Base-by-base conservation (phyloP, 2,329 filamentous ascomycete genomes). In the Tolypocladium amazonense region DNA sequence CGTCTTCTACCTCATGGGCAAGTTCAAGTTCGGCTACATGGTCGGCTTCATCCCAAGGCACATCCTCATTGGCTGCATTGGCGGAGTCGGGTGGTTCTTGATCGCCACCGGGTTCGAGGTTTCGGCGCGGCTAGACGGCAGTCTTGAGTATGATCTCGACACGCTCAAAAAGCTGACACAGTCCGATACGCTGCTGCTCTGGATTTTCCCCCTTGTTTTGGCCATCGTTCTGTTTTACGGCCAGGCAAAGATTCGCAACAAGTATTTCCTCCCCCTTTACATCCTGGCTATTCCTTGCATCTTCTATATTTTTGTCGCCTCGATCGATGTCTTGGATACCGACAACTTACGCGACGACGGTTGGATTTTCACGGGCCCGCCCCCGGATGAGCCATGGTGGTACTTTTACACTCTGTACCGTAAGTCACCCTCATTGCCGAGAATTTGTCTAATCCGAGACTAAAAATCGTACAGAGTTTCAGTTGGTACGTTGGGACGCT, bases 21-120 rank as follows among this genome's bases (percentile, higher is more conserved):
- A 83, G 41, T 95, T 92, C 75, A 87, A 86, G 68, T 85, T 97
- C 58, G 94, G 94, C 38, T 95, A 92, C 63, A 84, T 99, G 62
- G 92, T 97, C 62, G 94, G 92, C 61, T 99, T 99, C 76, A 97
- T 99, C 66, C 94, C 94, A 6, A 86, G 94, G 53, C 93, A 96
- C 67, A 99, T 99, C 66, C 77, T 99, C 38, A 96, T 97, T 63
- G 94, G 94, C 59, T 99, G 94, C 69, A 97, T 99, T 65, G 94
- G 94, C 52, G 94, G 94, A 63, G 94, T 99, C 11, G 94, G 94
- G 6, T 96, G 92, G 82, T 99, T 99, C 73, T 80, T 99, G 25
- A 79, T 97, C 57, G 85, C 90, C 57, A 99, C 94, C 8, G 94
- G 92, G 30, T 85, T 99, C 60, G 93, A 97, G 69, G 93, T 99